Conservation (phyloP, 345 rosid genomes). For the Tarenaya hassleriana region DNA sequence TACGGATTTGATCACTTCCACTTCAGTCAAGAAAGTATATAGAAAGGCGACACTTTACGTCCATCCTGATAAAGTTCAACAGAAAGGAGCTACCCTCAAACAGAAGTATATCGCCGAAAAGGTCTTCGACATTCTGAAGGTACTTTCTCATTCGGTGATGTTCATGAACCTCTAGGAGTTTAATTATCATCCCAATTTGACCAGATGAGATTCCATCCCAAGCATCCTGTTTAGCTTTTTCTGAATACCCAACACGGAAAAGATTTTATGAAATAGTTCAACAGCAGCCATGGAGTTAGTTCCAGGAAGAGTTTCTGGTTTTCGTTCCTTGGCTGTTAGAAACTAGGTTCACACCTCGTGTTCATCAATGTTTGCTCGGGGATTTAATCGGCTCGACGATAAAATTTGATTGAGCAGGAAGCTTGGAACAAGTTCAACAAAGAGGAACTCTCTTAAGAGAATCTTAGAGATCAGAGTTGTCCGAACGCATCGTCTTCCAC, state of each 20-base stretch:
- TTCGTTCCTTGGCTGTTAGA: too few species aligned
- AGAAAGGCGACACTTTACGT: conserved; percentile 73
- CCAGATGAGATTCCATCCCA: too few species aligned
- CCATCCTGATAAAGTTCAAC: conserved; percentile 99
- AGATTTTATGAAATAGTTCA: too few species aligned
- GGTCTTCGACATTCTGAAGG: conserved; percentile 96
- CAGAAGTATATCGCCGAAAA: conserved; percentile 91
- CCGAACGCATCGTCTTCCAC: neutral
- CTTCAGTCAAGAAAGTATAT: conserved; percentile 81
- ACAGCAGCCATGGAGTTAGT: too few species aligned
- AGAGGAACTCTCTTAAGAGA: conserved; percentile 31
- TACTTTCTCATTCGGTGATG: conserved; percentile 24
- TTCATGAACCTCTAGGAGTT: neutral
- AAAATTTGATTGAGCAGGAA: conserved; percentile 32
- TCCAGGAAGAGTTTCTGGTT: too few species aligned
- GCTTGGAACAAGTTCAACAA: conserved; percentile 37
- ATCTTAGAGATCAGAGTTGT: too few species aligned
- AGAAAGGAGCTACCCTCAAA: conserved; percentile 81
- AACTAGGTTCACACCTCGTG: too few species aligned
- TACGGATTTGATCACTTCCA: conserved; percentile 79
- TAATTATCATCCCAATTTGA: too few species aligned
- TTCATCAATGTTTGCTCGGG: too few species aligned
- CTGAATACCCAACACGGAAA: too few species aligned
- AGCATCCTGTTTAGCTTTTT: too few species aligned
- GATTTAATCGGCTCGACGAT: too few species aligned